Conservation (phyloP, 805 yeast genomes). For the Kodamaea hsintzibuensis region DNA sequence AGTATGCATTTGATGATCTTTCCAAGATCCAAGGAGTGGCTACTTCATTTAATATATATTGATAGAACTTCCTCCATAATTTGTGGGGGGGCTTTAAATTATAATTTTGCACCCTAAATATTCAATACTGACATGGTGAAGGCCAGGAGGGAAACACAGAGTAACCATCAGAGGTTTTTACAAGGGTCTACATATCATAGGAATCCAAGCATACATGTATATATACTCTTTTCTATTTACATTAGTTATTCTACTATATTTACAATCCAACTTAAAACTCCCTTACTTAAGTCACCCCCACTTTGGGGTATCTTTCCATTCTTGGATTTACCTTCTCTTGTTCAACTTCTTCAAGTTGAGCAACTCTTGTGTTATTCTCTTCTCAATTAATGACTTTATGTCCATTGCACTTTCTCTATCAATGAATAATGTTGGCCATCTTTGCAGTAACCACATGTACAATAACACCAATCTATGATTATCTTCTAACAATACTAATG, state of each 20-base stretch:
- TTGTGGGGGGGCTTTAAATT: slow-evolving; percentile 3
- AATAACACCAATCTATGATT: slow-evolving; percentile 67
- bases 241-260: no score
- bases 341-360: slow-evolving; percentile 24
- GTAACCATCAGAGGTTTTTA: no score
- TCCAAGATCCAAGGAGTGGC: background rate
- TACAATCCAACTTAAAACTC: background rate
- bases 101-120: background rate
- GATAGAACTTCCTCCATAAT: slow-evolving; percentile 1
- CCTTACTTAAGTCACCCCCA: background rate
- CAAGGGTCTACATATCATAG: no score
- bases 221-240: no score
- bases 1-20: background rate
- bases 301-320: no score
- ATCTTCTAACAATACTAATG: slow-evolving; percentile 50
- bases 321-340: slow-evolving; percentile 9
- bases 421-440: slow-evolving; percentile 80
- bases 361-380: slow-evolving; percentile 53
- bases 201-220: no score
- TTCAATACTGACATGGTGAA: no score
- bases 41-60: background rate
- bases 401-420: slow-evolving; percentile 75
- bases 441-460: slow-evolving; percentile 82
- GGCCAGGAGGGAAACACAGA: no score
- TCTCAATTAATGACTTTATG: slow-evolving; percentile 68